Conservation (phyloP, 345 rosid genomes). For the Theobroma cacao region DNA sequence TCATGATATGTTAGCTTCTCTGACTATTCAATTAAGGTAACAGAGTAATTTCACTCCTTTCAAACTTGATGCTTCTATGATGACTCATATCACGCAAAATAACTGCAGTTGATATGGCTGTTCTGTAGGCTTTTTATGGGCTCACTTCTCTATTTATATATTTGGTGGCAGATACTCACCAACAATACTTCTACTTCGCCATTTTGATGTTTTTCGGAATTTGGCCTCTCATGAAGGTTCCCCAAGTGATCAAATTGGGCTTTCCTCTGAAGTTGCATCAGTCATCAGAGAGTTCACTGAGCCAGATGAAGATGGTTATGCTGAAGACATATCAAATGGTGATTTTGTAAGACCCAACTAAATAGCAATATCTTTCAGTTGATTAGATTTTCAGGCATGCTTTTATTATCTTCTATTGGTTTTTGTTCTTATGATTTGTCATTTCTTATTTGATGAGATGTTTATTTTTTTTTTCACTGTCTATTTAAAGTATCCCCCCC, state of each 20-base stretch:
- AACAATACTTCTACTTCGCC: conserved; percentile 80
- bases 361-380: conserved; percentile 10
- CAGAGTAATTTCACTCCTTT: not conserved
- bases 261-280: conserved; percentile 79
- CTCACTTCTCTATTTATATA: conserved; percentile 19
- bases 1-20: not conserved
- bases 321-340: conserved; percentile 39
- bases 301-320: conserved; percentile 48
- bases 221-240: conserved; percentile 68
- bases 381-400: not conserved
- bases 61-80: not conserved
- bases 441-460: not conserved
- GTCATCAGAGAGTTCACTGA: conserved; percentile 77
- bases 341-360: conserved; percentile 52
- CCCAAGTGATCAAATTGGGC: conserved; percentile 72
- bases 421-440: not conserved
- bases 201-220: conserved; percentile 83
- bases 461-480: not conserved
- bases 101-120: conserved; percentile 3
- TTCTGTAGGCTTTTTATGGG: conserved; percentile 1
- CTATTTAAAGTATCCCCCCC: not conserved
- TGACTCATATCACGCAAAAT: not conserved
- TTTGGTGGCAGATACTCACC: conserved; percentile 69
- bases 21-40: not conserved
- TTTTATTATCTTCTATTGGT: conserved; percentile 1